Evolutionary conservation across 306 rosid genomes (phyloP), one percentile per base, ranked within the genome.

Genomic region (Dalbergia cochinchinensis): DNA sequence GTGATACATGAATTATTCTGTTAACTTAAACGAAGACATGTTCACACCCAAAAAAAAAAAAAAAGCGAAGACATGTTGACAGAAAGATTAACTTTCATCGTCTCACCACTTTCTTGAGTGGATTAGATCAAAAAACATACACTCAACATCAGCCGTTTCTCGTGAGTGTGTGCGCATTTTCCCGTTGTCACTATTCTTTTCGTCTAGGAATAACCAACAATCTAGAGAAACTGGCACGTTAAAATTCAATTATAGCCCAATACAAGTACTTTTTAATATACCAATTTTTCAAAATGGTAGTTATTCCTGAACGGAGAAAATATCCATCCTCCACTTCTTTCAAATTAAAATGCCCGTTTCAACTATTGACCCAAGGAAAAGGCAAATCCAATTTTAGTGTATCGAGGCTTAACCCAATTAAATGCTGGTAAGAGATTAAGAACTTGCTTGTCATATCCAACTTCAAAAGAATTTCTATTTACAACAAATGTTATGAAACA

Each of bases 401-500:
- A 59, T 41, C 62, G 39, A 61, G 60, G 44, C 51, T 55, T 65
- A 78, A 4, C 33, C 54, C 54, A 63, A 69, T 54, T 61, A 80
- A 75, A 55, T 47, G 33, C 44, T 60, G 11, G 13, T 26, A 53
- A 71, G 14, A 15, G 44, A 14, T 26, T 53, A 71, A 9, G 68
- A 64, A 65, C 60, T 67, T 35, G 48, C 51, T 0, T 58, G 68
- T 35, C 81, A 76, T 78, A 26, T 71, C 79, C 77, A 58, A 50
- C 42, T 35, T 33, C 20, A 64, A 78, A 93, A 69, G 90, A 91
- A 89, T 88, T 70, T 85, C 69, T 93, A 88, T 89, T 83, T 83
- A 93, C 97, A 87, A 78, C 68, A 70, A 84, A 73, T 73, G 60
- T 65, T 81, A 64, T 68, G 61, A 22, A 75, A 78, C 79, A 77